Evolutionary conservation across 768 basidiomycete species (phyloP), one percentile per base, ranked within the genome.

Genomic region (Lactifluus rugatus): DNA sequence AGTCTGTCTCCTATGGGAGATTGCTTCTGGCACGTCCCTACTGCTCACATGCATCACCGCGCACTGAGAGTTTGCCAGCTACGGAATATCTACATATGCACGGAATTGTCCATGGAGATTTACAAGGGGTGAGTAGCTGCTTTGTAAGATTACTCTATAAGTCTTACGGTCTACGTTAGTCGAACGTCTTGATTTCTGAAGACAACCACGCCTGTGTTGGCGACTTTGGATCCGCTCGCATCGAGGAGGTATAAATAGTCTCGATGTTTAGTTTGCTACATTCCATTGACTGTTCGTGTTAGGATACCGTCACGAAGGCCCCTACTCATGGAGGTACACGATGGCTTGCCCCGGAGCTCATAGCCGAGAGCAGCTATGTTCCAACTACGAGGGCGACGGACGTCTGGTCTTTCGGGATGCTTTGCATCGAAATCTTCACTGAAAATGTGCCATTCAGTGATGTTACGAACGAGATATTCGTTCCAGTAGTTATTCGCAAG

Each of bases 391-490:
- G 69, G 16, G 62, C 71, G 46, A 75, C 75, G 8, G 77, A 79
- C 62, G 70, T 78, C 8, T 79, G 79, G 79, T 75, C 75, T 26
- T 77, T 78, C 59, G 77, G 70, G 11, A 78, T 79, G 73, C 65
- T 76, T 5, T 75, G 74, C 56, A 66, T 77, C 39, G 79, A 80
- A 64, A 50, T 80, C 21, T 69, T 78, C 52, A 76, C 75, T 19
- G 76, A 75, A 2, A 65, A 74, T 21, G 66, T 67, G 28, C 77
- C 78, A 7, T 78, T 70, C 66, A 62, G 60, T 41, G 64, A 69
- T 42, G 66, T 72, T 21, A 48, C 57, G 26, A 66, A 68, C 25
- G 72, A 75, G 54, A 65, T 69, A 14, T 66, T 64, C 9, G 72
- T 79, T 17, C 57, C 72, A 6, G 67, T 69, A n/a, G 71, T 69